These are phyloP conservation scores for Pleurostoma richardsiae DNA, from an alignment of 2,329 filamentous ascomycete genomes.

Conservation along the genomic window DNA sequence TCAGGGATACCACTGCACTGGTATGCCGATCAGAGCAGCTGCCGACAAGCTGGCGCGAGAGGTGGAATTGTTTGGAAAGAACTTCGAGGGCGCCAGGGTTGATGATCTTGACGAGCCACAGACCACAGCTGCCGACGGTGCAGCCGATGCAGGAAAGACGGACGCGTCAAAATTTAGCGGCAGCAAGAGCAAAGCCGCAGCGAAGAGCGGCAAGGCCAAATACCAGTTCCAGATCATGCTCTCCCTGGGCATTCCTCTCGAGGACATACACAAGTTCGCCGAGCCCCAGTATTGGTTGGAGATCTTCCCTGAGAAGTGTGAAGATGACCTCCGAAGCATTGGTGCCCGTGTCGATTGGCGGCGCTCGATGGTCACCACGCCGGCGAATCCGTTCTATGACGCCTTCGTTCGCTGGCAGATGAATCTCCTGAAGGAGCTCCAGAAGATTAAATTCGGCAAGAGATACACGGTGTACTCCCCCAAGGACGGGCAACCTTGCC, in stretches of 20 bases:
- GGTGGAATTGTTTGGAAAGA: slow-evolving; percentile 79
- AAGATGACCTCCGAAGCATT: slow-evolving; percentile 74
- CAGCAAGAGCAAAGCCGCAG: slow-evolving; percentile 87
- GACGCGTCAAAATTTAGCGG: slow-evolving; percentile 88
- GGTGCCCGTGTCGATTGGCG: slow-evolving; percentile 91
- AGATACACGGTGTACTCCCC: slow-evolving; percentile 86
- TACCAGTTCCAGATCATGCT: slow-evolving; percentile 93
- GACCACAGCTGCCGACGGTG: slow-evolving; percentile 47
- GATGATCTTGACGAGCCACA: slow-evolving; percentile 47
- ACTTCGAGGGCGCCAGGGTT: slow-evolving; percentile 74
- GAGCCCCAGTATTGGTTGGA: slow-evolving; percentile 90
- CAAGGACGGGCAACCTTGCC: slow-evolving; percentile 82
- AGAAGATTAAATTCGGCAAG: slow-evolving; percentile 90
- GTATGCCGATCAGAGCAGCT: slow-evolving; percentile 97
- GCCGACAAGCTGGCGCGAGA: slow-evolving; percentile 92
- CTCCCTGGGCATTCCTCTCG: slow-evolving; percentile 76
- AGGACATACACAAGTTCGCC: slow-evolving; percentile 91
- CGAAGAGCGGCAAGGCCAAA: slow-evolving; percentile 88
- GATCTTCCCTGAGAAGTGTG: slow-evolving; percentile 81
- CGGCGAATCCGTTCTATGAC: slow-evolving; percentile 96
- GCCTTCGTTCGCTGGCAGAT: slow-evolving; percentile 96
- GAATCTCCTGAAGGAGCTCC: slow-evolving; percentile 80
- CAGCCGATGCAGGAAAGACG: slow-evolving; percentile 54
- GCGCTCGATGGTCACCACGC: slow-evolving; percentile 87
- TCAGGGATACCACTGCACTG: slow-evolving; percentile 92